phyloP scores from a whole-genome alignment of 108 stramenopile genomes.

The Phaeodactylum tricornutum region DNA sequence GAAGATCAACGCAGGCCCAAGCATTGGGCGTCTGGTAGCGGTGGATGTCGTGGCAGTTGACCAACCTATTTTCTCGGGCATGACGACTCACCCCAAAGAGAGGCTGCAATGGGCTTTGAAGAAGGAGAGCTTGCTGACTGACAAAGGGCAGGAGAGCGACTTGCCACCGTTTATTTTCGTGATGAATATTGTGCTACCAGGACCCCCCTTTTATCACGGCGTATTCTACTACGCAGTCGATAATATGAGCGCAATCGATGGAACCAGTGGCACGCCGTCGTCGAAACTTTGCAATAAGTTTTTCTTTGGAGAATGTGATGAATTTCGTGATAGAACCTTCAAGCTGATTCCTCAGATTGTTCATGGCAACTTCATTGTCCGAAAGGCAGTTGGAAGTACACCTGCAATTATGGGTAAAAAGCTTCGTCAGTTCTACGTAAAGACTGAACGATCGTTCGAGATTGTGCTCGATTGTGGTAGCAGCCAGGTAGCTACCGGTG shows the following conservation, averaged over 20 bases:
- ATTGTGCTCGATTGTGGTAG: slow-evolving; percentile 82
- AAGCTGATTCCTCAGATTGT: slow-evolving; percentile 90
- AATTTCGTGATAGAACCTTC: slow-evolving; percentile 78
- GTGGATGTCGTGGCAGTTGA: slow-evolving; percentile 73
- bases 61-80: slow-evolving; percentile 51
- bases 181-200: slow-evolving; percentile 73
- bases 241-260: slow-evolving; percentile 66
- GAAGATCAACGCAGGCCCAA: slow-evolving; percentile 73
- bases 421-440: slow-evolving; percentile 57
- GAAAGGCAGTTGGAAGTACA: slow-evolving; percentile 81
- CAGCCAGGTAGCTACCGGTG: slow-evolving; percentile 66
- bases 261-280: slow-evolving; percentile 55
- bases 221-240: slow-evolving; percentile 83
- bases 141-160: slow-evolving; percentile 27
- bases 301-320: slow-evolving; percentile 65
- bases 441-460: slow-evolving; percentile 79
- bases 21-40: slow-evolving; percentile 76
- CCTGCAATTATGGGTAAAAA: slow-evolving; percentile 92
- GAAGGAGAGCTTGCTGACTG: slow-evolving; percentile 27
- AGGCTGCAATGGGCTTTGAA: slow-evolving; percentile 70
- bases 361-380: slow-evolving; percentile 89
- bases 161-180: slow-evolving; percentile 72
- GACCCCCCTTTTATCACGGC: slow-evolving; percentile 64
- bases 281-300: slow-evolving; percentile 67
- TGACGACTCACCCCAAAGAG: slow-evolving; percentile 74